These are phyloP conservation scores for Saururus chinensis DNA, from an alignment of 164 flowering plant species.

Conservation along the genomic window DNA sequence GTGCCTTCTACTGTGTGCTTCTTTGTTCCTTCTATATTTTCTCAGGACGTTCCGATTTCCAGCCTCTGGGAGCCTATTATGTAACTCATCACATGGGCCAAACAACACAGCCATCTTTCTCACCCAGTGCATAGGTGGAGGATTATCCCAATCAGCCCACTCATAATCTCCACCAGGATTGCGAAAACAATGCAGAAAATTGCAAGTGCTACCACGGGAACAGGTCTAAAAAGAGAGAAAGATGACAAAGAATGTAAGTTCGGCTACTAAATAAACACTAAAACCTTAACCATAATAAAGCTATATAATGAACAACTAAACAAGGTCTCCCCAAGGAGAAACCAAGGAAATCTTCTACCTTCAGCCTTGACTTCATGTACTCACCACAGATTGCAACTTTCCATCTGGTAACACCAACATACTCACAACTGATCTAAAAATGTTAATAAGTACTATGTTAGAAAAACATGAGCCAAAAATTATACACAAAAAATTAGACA, in stretches of 20 bases:
- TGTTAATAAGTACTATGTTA: too few species aligned
- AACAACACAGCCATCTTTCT: conserved; percentile 69
- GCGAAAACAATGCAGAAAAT: conserved; percentile 88
- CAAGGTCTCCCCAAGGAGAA: not conserved
- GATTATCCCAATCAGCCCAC: conserved; percentile 97
- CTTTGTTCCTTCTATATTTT: conserved; percentile 12
- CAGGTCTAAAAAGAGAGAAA: conserved; percentile 44
- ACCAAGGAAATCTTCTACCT: conserved; percentile 31
- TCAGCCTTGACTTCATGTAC: conserved; percentile 73
- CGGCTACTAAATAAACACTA: not conserved
- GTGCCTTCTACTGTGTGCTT: not conserved
- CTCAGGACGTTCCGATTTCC: conserved; percentile 13
- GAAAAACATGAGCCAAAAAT: too few species aligned
- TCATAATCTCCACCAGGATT: conserved; percentile 99
- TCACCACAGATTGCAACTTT: conserved; percentile 97
- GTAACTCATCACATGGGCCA: conserved; percentile 51
- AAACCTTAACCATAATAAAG: too few species aligned
- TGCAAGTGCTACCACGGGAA: conserved; percentile 84
- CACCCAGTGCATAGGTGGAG: conserved; percentile 82
- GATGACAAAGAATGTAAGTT: not conserved
- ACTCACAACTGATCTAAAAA: conserved; percentile 72
- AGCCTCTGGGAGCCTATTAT: conserved; percentile 20
- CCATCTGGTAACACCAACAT: conserved; percentile 76
- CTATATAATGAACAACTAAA: not conserved
- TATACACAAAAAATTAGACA: too few species aligned